A percentile compares a stretch with the other conserved stretches of the same genome.
These are phyloP conservation scores for Stropharia rugosoannulata DNA, from an alignment of 768 basidiomycete species.

Conservation along the genomic window DNA sequence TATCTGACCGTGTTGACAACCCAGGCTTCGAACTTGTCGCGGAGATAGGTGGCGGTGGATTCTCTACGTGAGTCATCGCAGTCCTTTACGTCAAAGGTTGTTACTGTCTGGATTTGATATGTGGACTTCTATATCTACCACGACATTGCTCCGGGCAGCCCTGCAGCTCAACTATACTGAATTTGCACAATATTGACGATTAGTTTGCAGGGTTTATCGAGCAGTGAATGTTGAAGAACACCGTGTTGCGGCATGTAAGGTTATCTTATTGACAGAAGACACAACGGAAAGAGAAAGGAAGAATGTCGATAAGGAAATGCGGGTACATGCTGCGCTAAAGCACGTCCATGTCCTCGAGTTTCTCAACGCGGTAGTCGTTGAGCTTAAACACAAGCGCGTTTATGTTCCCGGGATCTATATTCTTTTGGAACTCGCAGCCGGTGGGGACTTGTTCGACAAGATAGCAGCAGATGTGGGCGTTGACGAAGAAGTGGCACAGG, in stretches of 20 bases:
- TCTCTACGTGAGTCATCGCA: constrained; percentile 63
- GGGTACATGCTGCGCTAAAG: constrained; percentile 79
- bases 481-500: constrained; percentile 82
- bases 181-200: not conserved
- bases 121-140: too few species aligned
- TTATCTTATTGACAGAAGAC: constrained; percentile 61
- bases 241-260: constrained; percentile 84
- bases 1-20: not conserved
- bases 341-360: constrained; percentile 84
- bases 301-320: constrained; percentile 87
- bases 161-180: not conserved
- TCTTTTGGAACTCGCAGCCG: constrained; percentile 87
- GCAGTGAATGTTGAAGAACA: constrained; percentile 70
- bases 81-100: not conserved
- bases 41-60: constrained; percentile 85
- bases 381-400: constrained; percentile 49
- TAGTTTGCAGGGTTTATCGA: constrained; percentile 66
- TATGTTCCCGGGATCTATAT: constrained; percentile 89
- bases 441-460: constrained; percentile 97
- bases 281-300: constrained; percentile 75
- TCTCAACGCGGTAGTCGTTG: constrained; percentile 73
- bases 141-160: too few species aligned
- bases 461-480: constrained; percentile 94
- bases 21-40: constrained; percentile 70
- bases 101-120: not conserved